These are phyloP conservation scores for Astragalus glycyphyllos DNA, from an alignment of 306 rosid species.

Conservation along the genomic window DNA sequence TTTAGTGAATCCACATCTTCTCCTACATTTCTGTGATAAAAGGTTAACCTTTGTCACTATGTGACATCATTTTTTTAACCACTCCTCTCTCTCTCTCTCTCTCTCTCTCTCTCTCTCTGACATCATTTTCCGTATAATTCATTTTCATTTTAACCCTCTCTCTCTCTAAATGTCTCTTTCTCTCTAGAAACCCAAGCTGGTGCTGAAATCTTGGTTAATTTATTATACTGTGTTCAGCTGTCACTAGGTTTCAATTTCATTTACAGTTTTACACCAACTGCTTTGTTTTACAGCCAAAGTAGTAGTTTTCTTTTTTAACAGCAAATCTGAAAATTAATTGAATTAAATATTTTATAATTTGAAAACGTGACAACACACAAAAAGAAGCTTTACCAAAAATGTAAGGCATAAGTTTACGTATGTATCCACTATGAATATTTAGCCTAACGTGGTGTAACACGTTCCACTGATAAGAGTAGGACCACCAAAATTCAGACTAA, in stretches of 20 bases:
- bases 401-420: constrained; percentile 34
- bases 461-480: constrained; percentile 47
- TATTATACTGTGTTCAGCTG: constrained; percentile 36
- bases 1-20: constrained; percentile 72
- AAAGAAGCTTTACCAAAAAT: constrained; percentile 45
- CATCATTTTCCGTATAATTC: constrained; percentile 42
- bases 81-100: constrained; percentile 47
- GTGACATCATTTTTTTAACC: constrained; percentile 73
- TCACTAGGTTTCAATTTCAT: constrained; percentile 25
- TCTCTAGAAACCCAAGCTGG: constrained; percentile 46
- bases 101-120: constrained; percentile 48
- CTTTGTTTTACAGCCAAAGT: not conserved
- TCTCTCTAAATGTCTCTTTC: constrained; percentile 49
- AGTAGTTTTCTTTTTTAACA: too few species aligned
- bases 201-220: constrained; percentile 53
- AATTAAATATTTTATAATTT: not conserved
- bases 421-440: constrained; percentile 37
- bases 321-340: not conserved
- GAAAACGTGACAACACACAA: constrained; percentile 11
- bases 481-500: constrained; percentile 56
- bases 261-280: constrained; percentile 15
- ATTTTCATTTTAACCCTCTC: constrained; percentile 20
- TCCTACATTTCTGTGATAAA: constrained; percentile 98
- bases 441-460: constrained; percentile 49
- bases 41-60: constrained; percentile 80